Base-by-base conservation (phyloP, 75 land plant species). In the Cryptomeria japonica region DNA sequence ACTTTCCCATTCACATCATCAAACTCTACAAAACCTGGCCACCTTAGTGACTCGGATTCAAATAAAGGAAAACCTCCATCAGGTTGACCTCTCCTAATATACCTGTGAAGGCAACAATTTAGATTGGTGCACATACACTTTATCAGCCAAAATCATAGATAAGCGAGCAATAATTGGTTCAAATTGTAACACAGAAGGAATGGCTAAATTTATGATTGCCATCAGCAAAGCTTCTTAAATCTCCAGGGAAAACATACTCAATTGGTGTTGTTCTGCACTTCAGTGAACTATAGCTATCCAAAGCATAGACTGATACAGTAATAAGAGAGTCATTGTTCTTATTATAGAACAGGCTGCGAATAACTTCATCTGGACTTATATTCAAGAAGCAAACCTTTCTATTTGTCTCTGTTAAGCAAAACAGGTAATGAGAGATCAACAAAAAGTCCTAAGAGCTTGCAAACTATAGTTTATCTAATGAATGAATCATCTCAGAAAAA, bases 1-100 rank as follows among this genome's bases (percentile, higher is more conserved):
- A 97, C 99, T 87, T 97, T 97, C 41, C 99, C 99, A 93, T 97
- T 97, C 79, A 98, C 99, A 90, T 98, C 99, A 93, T 98, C 99
- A 91, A 98, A 98, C 88, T 98, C 99, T 75, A 98, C 99, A 94
- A 98, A 98, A 39, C 99, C 99, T 86, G 99, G 99, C 98, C 98
- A 98, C 47, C 95, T 94, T 86, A 98, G 78, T 19, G 99, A 96
- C 88, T 98, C 99, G 0, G 98, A 92, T 55, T 96, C 99, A 90
- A 98, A 98, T 84, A 98, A 94, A 61, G 96, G 89, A 92, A 96
- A 98, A 6, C 99, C 99, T 79, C 97, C 97, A 90, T 95, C 97
- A 9, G 98, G 98, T 85, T 96, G 90, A 28, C 96, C 98, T 77
- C 98, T 91, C 51, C 94, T 70, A 78, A 98, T 98, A 86, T 96